Base-by-base conservation (phyloP, 352 stramenopile genomes). In the Pythium sukuiense region DNA sequence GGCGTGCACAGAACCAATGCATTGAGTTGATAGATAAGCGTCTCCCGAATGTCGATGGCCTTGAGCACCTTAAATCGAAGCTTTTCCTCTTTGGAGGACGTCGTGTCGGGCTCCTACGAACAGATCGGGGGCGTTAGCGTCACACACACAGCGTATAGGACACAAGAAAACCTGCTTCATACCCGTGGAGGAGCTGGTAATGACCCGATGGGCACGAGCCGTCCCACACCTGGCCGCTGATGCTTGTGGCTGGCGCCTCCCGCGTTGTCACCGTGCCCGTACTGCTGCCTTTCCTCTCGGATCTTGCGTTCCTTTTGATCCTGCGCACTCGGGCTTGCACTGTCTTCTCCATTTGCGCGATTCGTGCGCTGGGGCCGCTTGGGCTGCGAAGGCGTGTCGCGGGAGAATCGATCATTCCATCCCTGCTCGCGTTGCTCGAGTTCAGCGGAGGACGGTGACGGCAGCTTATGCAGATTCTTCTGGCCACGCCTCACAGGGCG, bases 341-440 rank as follows among this genome's bases (percentile, higher is more conserved):
- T 24, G 18, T 64, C 53, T 33, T 32, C 48, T 33, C 24, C 48
- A n/a, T 6, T 27, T n/a, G 1, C 6, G 14, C 70, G 70, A n/a
- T 74, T 61, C 3, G 73, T 54, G 8, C 71, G 73, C 6, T 58
- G 66, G 0, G 67, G 67, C 41, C 87, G 85, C 39, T 81, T 89
- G 6, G 74, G 76, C 41, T 82, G 82, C 14, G 67, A 67, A 4
- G 77, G 80, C 29, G 71, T 68, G n/a, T 89, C 76, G 13, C 86
- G 72, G 24, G 76, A 71, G 60, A 93, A 93, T 1, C 83, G 83
- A 61, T 88, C 80, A 43, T 93, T 89, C 83, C 83, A 93, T 7
- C 78, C 85, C 55, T 83, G 79, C 39, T 93, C 83, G 30, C 81
- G 83, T 35, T 83, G 73, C 54, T 80, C 75, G 26, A 92, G 57